Conservation (phyloP, 2,329 filamentous ascomycete genomes). For the Hirsutella minnesotensis region DNA sequence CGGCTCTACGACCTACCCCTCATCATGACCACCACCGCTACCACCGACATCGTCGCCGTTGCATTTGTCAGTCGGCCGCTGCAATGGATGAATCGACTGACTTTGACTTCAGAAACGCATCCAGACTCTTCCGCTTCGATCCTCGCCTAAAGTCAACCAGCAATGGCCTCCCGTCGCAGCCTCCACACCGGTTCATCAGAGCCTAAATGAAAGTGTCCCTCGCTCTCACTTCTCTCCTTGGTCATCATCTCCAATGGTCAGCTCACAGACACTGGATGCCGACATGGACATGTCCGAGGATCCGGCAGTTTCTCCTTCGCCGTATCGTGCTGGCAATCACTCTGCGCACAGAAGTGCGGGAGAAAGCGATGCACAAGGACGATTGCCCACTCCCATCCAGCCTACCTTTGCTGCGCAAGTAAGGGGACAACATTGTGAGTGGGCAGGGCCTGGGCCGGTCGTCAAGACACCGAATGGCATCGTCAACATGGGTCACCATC, state of each 20-base stretch:
- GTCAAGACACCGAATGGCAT: conserved; percentile 22
- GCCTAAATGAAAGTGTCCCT: conserved; percentile 23
- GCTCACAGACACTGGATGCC: conserved; percentile 16
- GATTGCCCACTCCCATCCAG: conserved; percentile 38
- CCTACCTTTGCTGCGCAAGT: conserved; percentile 44
- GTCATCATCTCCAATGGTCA: conserved; percentile 13
- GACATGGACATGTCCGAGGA: conserved; percentile 44
- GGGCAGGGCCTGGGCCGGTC: conserved; percentile 19
- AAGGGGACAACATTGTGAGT: conserved; percentile 37
- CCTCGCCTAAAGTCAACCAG: conserved; percentile 24
- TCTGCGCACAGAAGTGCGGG: background rate
- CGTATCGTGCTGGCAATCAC: conserved; percentile 10
- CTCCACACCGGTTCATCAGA: conserved; percentile 27
- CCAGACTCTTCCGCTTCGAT: conserved; percentile 38
- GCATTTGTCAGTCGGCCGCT: no score
- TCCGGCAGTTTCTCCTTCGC: conserved; percentile 4
- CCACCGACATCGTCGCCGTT: background rate
- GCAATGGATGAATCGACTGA: background rate
- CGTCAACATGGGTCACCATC: conserved; percentile 27
- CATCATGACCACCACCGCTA: no score
- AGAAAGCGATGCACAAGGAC: background rate
- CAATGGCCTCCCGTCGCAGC: conserved; percentile 18
- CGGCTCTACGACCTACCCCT: no score
- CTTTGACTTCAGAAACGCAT: conserved; percentile 34
- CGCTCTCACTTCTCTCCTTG: conserved; percentile 20